Conservation (phyloP, 306 rosid genomes). For the Notholithocarpus densiflorus region DNA sequence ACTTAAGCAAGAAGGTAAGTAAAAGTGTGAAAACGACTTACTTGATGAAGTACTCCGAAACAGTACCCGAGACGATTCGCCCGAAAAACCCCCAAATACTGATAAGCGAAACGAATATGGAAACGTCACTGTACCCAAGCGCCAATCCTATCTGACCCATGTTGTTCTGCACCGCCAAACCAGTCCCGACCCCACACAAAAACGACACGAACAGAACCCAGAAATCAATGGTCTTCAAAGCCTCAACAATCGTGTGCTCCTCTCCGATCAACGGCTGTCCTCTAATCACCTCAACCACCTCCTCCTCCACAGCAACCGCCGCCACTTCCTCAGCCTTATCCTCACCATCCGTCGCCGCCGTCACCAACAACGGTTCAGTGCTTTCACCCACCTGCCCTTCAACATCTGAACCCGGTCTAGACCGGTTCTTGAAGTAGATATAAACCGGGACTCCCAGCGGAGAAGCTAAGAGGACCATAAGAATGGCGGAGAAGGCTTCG, state of each 20-base stretch:
- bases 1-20: background rate
- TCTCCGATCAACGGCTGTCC: slow-evolving; percentile 60
- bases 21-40: slow-evolving; percentile 4
- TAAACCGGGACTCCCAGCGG: slow-evolving; percentile 60
- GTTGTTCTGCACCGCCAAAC: slow-evolving; percentile 82
- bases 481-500: slow-evolving; percentile 31
- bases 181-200: slow-evolving; percentile 89
- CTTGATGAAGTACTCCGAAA: slow-evolving; percentile 76
- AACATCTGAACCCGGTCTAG: slow-evolving; percentile 21
- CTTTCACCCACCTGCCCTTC: slow-evolving; percentile 19
- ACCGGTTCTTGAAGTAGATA: slow-evolving; percentile 26
- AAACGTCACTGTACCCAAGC: slow-evolving; percentile 70
- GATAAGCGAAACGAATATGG: slow-evolving; percentile 63
- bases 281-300: background rate
- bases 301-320: background rate
- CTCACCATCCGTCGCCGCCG: slow-evolving; percentile 6
- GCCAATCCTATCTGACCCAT: slow-evolving; percentile 97
- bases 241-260: slow-evolving; percentile 75
- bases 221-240: slow-evolving; percentile 53
- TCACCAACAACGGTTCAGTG: slow-evolving; percentile 41
- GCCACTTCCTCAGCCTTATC: background rate
- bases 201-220: slow-evolving; percentile 89
- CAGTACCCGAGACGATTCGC: slow-evolving; percentile 60
- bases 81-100: slow-evolving; percentile 90
- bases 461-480: slow-evolving; percentile 55